These are phyloP conservation scores for Gastrodia elata DNA, from an alignment of 106 monocot genomes.

Conservation along the genomic window DNA sequence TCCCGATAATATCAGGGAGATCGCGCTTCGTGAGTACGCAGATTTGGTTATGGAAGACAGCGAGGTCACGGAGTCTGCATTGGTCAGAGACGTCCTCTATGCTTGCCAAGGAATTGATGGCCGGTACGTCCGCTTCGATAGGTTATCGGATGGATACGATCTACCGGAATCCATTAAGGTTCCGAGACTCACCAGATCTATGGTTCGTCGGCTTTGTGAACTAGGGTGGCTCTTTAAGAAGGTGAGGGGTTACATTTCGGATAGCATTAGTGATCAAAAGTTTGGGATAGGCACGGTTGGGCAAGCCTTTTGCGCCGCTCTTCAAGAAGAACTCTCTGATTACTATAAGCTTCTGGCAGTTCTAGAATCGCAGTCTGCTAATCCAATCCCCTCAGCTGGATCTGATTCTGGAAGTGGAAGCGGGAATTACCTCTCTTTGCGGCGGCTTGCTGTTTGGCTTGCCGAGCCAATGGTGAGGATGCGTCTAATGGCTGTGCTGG, in stretches of 20 bases:
- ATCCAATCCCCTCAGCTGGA: slow-evolving; percentile 50
- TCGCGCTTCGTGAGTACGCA: slow-evolving; percentile 68
- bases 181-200: slow-evolving; percentile 38
- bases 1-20: slow-evolving; percentile 77
- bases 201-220: slow-evolving; percentile 61
- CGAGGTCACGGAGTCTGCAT: slow-evolving; percentile 50
- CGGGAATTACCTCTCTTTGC: slow-evolving; percentile 65
- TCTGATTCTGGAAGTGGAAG: slow-evolving; percentile 14
- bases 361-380: slow-evolving; percentile 58
- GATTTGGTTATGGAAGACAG: slow-evolving; percentile 61
- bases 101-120: slow-evolving; percentile 89
- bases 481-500: slow-evolving; percentile 86
- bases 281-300: slow-evolving; percentile 70
- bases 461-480: slow-evolving; percentile 89
- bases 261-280: slow-evolving; percentile 21
- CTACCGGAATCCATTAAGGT: slow-evolving; percentile 44
- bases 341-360: slow-evolving; percentile 89
- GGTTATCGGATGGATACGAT: slow-evolving; percentile 50
- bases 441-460: slow-evolving; percentile 78
- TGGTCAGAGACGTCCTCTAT: slow-evolving; percentile 72
- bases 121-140: slow-evolving; percentile 41
- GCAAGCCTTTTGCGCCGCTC: slow-evolving; percentile 76
- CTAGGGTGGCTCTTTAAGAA: slow-evolving; percentile 78
- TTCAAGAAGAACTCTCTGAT: slow-evolving; percentile 76
- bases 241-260: slow-evolving; percentile 49